Percentiles rank a stretch among this genome's conserved stretches.
Conservation (phyloP, 495 filamentous ascomycete species). For the Lentithecium fluviatile region DNA sequence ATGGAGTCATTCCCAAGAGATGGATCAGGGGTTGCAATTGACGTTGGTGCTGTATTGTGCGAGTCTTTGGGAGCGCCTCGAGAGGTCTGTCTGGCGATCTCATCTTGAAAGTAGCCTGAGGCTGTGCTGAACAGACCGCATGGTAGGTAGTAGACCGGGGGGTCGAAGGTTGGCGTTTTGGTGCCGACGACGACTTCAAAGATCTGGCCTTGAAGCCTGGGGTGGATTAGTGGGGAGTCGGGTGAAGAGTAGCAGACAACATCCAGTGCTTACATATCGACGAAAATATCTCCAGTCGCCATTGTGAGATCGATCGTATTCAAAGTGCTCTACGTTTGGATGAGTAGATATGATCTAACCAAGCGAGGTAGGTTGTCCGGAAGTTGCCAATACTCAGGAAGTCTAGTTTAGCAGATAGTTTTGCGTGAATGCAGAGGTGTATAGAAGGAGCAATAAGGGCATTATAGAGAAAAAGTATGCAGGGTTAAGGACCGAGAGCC, state of each 20-base stretch:
- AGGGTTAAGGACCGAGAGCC: not conserved
- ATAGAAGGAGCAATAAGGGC: no score
- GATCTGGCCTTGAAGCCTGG: not conserved
- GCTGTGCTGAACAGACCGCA: not conserved
- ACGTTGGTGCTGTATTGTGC: not conserved
- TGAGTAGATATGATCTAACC: no score
- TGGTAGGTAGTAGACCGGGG: not conserved
- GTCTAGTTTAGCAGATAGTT: no score
- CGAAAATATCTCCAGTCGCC: slow-evolving; percentile 1
- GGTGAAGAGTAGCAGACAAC: not conserved
- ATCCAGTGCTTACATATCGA: slow-evolving; percentile 1
- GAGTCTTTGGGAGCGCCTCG: not conserved
- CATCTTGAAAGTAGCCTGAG: slow-evolving; percentile 1
- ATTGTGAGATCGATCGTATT: not conserved
- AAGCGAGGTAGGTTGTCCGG: no score
- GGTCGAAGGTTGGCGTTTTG: not conserved
- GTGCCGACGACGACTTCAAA: not conserved
- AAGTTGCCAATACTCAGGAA: no score
- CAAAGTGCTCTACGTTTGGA: no score
- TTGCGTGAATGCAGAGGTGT: no score
- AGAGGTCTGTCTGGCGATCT: not conserved
- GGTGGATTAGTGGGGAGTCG: not conserved
- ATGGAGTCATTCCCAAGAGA: not conserved
- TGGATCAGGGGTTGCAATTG: not conserved
- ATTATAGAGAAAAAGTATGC: no score